A percentile compares a stretch with the other conserved stretches of the same genome.
Evolutionary conservation across 345 rosid genomes (phyloP).

Genomic region (Boechera stricta): DNA sequence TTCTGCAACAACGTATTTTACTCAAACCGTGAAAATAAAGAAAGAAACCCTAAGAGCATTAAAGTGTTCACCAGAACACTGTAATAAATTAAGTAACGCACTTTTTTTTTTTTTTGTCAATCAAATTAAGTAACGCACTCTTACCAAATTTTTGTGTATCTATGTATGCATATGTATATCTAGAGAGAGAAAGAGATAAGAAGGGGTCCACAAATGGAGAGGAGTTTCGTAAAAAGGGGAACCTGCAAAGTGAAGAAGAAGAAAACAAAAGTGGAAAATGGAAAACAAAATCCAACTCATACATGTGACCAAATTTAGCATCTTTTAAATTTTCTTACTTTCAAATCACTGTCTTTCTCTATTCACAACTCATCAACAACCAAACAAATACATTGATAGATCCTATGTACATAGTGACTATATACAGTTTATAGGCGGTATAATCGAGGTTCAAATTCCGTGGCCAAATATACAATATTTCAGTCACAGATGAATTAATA

Average conservation of each 20-base stretch:
- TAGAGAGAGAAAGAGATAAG: slow-evolving; percentile 42
- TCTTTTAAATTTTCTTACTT: slow-evolving; percentile 37
- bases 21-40: slow-evolving; percentile 45
- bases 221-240: slow-evolving; percentile 51
- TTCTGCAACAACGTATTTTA: slow-evolving; percentile 35
- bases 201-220: slow-evolving; percentile 31
- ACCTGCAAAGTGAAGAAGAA: slow-evolving; percentile 48
- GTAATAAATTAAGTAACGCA: slow-evolving; percentile 35
- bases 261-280: slow-evolving; percentile 52
- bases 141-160: slow-evolving; percentile 10
- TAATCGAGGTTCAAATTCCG: slow-evolving; percentile 47
- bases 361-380: slow-evolving; percentile 41
- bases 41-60: slow-evolving; percentile 45
- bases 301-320: slow-evolving; percentile 54
- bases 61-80: slow-evolving; percentile 36
- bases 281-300: slow-evolving; percentile 49
- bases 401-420: slow-evolving; percentile 41
- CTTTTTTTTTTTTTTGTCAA: no score
- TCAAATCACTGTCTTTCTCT: slow-evolving; percentile 46
- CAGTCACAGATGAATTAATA: slow-evolving; percentile 35
- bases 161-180: slow-evolving; percentile 14
- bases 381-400: slow-evolving; percentile 47
- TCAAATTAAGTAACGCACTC: slow-evolving; percentile 19
- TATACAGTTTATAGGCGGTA: slow-evolving; percentile 47
- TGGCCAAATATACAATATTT: slow-evolving; percentile 33